Evolutionary conservation across 805 yeast genomes (phyloP), one percentile per base, ranked within the genome.

Genomic region (Brettanomyces anomalus): DNA sequence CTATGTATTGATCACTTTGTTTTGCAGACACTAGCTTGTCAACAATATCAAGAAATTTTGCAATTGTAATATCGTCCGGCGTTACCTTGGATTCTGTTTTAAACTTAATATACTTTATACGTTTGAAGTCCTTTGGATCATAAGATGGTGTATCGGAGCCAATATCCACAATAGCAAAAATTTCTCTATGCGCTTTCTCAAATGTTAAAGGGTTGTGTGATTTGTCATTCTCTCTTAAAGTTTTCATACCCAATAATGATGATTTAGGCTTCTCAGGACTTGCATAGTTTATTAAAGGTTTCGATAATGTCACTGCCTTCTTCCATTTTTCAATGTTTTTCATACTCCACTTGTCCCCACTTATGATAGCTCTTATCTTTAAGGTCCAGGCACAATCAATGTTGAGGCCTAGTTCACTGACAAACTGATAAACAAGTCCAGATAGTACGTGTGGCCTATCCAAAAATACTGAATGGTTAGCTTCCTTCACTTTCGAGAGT

Each of bases 31-130:
- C 52, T 16, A 76, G 68, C 37, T 67, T 65, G 48, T 76, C 78
- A 4, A 79, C 69, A 37, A 79, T 64, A 33, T 63, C 68, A 33
- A 78, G 67, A 48, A 81, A 84, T 40, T 70, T 62, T 31, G 76
- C 60, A 30, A 82, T 78, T 16, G 84, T 77, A 6, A 66, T 60
- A 38, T 67, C 68, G 48, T 80, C 82, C 0, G 90, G 90, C 1
- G 81, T 85, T 24, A 82, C 78, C 56, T 83, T 83, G 4, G 87
- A 79, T 33, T 83, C 88, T 1, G 90, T 83, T 28, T 88, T 82
- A 59, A 79, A 78, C 61, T 84, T 83, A 60, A 76, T 69, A 62
- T 83, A 83, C 43, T 65, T 65, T 49, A 84, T 72, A 14, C 72
- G 58, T 16, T 59, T 36, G 52, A 83, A 77, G 17, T 76, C 61